A percentile compares a stretch with the other conserved stretches of the same genome.
Evolutionary conservation across 2,329 filamentous ascomycete genomes (phyloP).

Genomic region (Sclerotinia sclerotiorum): DNA sequence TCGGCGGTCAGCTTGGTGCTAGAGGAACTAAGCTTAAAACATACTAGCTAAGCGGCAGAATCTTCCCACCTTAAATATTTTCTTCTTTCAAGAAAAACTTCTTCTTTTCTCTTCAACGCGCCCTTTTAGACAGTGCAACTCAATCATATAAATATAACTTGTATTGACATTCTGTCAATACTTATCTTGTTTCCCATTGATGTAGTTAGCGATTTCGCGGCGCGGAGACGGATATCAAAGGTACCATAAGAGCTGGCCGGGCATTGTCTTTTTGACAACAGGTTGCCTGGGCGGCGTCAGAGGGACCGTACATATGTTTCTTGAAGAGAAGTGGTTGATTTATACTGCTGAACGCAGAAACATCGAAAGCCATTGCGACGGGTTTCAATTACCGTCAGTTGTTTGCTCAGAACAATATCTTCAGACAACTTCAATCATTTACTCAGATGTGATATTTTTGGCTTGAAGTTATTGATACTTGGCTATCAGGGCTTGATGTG

Average conservation of each 20-base stretch:
- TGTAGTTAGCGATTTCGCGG: conserved; percentile 60
- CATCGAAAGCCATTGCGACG: background rate
- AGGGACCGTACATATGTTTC: conserved; percentile 64
- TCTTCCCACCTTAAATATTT: conserved; percentile 10
- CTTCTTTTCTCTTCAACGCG: conserved; percentile 57
- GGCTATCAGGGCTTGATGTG: too few species aligned
- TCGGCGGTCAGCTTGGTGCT: conserved; percentile 1
- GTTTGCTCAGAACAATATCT: background rate
- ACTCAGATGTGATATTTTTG: background rate
- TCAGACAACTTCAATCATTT: background rate
- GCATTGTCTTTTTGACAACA: conserved; percentile 45
- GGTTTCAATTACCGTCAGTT: background rate
- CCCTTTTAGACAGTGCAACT: conserved; percentile 83
- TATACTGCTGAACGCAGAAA: background rate
- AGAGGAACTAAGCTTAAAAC: background rate
- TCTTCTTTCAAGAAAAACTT: conserved; percentile 19
- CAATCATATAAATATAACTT: conserved; percentile 58
- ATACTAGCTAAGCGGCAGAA: conserved; percentile 8
- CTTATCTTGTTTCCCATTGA: conserved; percentile 58
- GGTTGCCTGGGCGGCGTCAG: conserved; percentile 82
- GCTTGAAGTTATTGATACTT: background rate
- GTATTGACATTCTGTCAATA: conserved; percentile 68
- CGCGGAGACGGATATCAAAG: conserved; percentile 53
- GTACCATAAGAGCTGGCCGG: conserved; percentile 60
- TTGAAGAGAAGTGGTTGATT: background rate